Evolutionary conservation across 2,329 filamentous ascomycete species (phyloP).

Genomic region (Sclerotinia trifoliorum): DNA sequence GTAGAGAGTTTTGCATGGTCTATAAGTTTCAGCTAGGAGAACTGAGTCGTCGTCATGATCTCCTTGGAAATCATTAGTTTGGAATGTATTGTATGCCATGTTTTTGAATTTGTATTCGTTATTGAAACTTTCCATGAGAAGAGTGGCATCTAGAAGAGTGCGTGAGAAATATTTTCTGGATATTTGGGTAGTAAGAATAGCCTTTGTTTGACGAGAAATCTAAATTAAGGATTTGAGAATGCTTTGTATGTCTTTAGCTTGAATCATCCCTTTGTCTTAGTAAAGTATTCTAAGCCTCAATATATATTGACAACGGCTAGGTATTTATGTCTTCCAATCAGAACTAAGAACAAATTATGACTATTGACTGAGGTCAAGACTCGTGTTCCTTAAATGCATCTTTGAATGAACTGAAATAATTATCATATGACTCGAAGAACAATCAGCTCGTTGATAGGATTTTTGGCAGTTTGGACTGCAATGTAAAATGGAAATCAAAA

Average conservation of each 20-base stretch:
- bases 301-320: not conserved
- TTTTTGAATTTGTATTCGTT: not conserved
- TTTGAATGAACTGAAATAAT: not conserved
- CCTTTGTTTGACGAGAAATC: constrained; percentile 7
- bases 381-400: not conserved
- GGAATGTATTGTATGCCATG: not conserved
- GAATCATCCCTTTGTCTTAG: not conserved
- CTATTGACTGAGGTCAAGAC: not conserved
- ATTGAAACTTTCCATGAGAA: not conserved
- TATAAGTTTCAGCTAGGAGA: not conserved
- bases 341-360: not conserved
- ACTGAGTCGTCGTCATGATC: not conserved
- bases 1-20: not conserved
- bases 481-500: not conserved
- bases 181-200: not conserved
- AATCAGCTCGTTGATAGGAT: not conserved
- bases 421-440: not conserved
- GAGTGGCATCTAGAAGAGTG: not conserved
- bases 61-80: not conserved
- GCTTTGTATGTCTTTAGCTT: constrained; percentile 3
- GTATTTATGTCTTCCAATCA: not conserved
- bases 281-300: not conserved
- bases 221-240: constrained; percentile 11
- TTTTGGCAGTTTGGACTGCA: not conserved
- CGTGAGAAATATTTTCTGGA: not conserved